A percentile compares a stretch with the other conserved stretches of the same genome.
phyloP scores from a whole-genome alignment of 495 filamentous ascomycete genomes.

The Penicillium canariense region DNA sequence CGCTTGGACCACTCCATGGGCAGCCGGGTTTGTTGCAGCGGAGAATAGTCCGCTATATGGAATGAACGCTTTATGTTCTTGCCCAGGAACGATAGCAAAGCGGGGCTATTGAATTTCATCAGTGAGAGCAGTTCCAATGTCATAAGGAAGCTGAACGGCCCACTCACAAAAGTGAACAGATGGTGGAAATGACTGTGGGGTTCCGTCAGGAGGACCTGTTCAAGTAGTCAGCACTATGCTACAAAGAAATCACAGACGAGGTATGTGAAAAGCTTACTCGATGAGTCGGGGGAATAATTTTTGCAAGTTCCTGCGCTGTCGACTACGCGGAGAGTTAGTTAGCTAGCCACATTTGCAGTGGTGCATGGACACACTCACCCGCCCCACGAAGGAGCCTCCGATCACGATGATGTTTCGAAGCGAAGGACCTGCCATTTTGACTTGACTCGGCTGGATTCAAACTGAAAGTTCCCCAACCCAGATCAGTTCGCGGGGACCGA shows the following conservation, averaged over 20 bases:
- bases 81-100: constrained; percentile 45
- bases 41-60: constrained; percentile 46
- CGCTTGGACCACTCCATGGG: constrained; percentile 42
- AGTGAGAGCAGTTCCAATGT: too few species aligned
- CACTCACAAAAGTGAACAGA: constrained; percentile 51
- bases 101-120: constrained; percentile 36
- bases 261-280: constrained; percentile 14
- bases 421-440: constrained; percentile 22
- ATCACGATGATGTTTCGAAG: constrained; percentile 43
- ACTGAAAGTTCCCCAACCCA: background rate
- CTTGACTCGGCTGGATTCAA: background rate
- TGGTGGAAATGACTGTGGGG: constrained; percentile 55
- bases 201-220: constrained; percentile 48
- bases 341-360: background rate
- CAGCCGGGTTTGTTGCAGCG: constrained; percentile 25
- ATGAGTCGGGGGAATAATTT: constrained; percentile 37
- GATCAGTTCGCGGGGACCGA: background rate
- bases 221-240: background rate
- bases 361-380: constrained; percentile 19
- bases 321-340: constrained; percentile 17
- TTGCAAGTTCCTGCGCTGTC: constrained; percentile 40
- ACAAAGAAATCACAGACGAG: background rate
- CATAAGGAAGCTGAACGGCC: background rate
- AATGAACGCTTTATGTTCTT: constrained; percentile 58
- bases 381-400: constrained; percentile 44